Evolutionary conservation across 352 stramenopile species (phyloP), one percentile per base, ranked within the genome.

Genomic region (Globisporangium parvum): DNA sequence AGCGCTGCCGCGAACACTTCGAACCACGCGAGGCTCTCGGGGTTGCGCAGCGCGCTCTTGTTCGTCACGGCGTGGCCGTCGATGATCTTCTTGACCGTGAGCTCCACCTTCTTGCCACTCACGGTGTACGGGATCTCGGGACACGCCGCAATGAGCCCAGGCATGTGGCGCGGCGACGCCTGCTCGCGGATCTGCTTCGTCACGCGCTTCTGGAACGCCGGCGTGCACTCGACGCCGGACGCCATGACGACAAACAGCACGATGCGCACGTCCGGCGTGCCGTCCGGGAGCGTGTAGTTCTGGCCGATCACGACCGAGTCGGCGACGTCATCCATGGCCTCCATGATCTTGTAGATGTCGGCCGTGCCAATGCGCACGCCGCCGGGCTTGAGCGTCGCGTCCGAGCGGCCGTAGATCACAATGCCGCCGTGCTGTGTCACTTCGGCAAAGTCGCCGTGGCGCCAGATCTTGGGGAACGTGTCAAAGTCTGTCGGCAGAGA

Each of bases 261-360:
- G 52, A 92, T 87, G 28, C 77, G 75, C 35, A 90, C 77, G 50
- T 92, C 81, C 3, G 78, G 77, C 6, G 75, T 86, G 44, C 77
- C 77, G 51, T 91, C 79, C 39, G 68, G 67, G 18, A 87, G 63
- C 55, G 69, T 70, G 57, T 84, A 73, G 56, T 68, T 86, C 57
- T 89, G 75, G 15, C 80, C 80, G 21, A 91, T 75, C 12, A 91
- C 77, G 45, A 91, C 74, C 42, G 70, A 88, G 52, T 91, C 77
- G 0, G 57, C 67, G 15, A 91, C 61, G 28, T 85, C 77, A 10
- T 75, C 63, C 50, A 88, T 85, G 40, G 77, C 63, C 55, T 88
- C 80, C 42, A 87, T 70, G 53, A 91, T 77, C 51, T 88, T 87
- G 70, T 91, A 91, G 52, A 91, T 88, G 55, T 91, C 80, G 10